Conservation (phyloP, 1,139 yeast species). For the Pichia sp. region DNA sequence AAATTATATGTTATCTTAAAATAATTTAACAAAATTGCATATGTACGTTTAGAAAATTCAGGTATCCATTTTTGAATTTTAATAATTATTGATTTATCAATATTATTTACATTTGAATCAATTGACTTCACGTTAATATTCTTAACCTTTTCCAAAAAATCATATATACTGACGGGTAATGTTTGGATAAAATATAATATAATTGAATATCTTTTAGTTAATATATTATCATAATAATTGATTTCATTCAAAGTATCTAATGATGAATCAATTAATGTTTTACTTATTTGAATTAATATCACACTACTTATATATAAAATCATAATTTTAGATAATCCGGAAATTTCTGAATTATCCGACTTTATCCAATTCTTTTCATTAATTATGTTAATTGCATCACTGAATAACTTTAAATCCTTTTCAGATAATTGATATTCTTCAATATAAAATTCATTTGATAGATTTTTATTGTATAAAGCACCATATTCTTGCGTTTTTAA, state of each 20-base stretch:
- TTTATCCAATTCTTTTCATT: constrained; percentile 5
- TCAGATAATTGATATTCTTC: constrained; percentile 2
- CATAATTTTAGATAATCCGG: constrained; percentile 1
- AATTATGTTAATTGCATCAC: neutral
- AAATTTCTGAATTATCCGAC: neutral
- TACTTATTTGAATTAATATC: constrained; percentile 1
- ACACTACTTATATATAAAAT: constrained; percentile 3
- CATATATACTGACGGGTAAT: constrained; percentile 25
- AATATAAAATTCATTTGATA: neutral
- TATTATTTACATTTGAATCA: too few species aligned
- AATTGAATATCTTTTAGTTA: constrained; percentile 29
- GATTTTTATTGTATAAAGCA: too few species aligned
- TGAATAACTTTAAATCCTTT: neutral
- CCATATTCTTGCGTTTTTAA: too few species aligned
- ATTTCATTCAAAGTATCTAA: constrained; percentile 30
- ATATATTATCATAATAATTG: constrained; percentile 28
- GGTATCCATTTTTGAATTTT: constrained; percentile 26
- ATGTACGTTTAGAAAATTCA: neutral
- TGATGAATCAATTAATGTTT: constrained; percentile 7
- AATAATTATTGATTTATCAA: too few species aligned
- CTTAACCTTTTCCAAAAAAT: constrained; percentile 11
- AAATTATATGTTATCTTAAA: constrained; percentile 2
- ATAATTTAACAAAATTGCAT: neutral
- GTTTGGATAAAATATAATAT: constrained; percentile 32
- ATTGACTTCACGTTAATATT: too few species aligned